Base-by-base conservation (phyloP, 768 basidiomycete species). In the Kwoniella mangroviensis region DNA sequence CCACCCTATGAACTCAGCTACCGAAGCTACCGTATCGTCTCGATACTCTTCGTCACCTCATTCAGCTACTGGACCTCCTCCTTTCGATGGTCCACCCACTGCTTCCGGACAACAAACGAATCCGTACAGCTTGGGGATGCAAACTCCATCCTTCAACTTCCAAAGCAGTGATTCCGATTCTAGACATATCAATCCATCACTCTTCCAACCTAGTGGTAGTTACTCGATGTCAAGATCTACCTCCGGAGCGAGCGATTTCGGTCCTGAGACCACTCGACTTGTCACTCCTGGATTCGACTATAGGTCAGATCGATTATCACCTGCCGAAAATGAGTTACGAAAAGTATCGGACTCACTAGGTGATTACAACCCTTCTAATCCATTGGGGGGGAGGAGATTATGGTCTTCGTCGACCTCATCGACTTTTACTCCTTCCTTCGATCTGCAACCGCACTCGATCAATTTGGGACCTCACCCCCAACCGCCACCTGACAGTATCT, bases 41-140 rank as follows among this genome's bases (percentile, higher is more conserved):
- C 64, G 79, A 34, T 80, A 77, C 59, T 77, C 76, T 5, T 71
- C 76, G n/a, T 80, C 79, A n/a, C 79, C 79, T 3, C 72, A 77
- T 55, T 73, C 73, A 12, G 60, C 73, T 24, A 53, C 49, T 34
- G 69, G 51, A 13, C 60, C 17, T 0, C 52, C 69, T 10, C 45
- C 45, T 43, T 45, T 60, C 57, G 69, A 69, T 19, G 60, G 40
- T 24, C 74, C 78, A 22, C 65, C 79, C 11, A 71, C 76, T 15
- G 76, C 73, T 28, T 26, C 64, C 0, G 59, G 63, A 4, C 70
- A 71, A 42, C 65, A 66, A 49, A 40, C 60, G 6, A 51, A 62
- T 62, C 40, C 58, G 13, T 62, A 45, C n/a, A 26, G 45, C 9
- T 21, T 57, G 17, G 55, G 26, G 1, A 17, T 70, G 34, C 68